Evolutionary conservation across 441 rosid species (phyloP), one percentile per base, ranked within the genome.

Genomic region (Erodium chrysanthum): DNA sequence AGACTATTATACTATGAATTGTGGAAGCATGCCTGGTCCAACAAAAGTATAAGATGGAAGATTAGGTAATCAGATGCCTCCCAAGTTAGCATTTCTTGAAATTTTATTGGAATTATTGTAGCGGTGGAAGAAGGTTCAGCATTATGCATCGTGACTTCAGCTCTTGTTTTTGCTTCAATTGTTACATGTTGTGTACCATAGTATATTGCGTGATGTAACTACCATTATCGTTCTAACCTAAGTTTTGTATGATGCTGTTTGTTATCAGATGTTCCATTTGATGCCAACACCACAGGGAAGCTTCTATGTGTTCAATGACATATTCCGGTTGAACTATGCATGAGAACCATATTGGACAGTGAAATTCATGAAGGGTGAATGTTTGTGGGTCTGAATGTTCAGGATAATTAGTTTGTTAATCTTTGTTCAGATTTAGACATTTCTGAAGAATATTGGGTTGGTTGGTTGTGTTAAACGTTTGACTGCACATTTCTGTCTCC

Each of bases 321-420:
- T 91, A 63, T 94, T 91, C 89, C 87, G 97, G 87, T 82, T 94
- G 89, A 94, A 94, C 88, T 89, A 91, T 71, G 96, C 99, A 9
- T 91, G 89, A 91, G 69, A 54, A 54, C 60, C 21, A 54, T 11
- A 54, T 20, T 54, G 60, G 60, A 54, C 4, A 31, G 35, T 31
- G 35, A 31, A 31, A 31, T 31, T 4, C 29, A 27, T 1, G 29
- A 27, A 27, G 29, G 29, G 29, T 27, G 29, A 27, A 31, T 31
- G 35, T 54, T 52, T 52, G 60, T 54, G 60, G 60, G 60, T 54
- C 67, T 25, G 18, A 40, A 46, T 37, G 23, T 64, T 66, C 68
- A 73, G 72, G 70, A 71, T 66, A 64, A 42, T 64, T 54, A 67
- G 66, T 75, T 74, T 75, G 68, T 66, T 67, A 65, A 15, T 71